These are phyloP conservation scores for Leishmania lainsoni DNA, from an alignment of 208 protist genomes.

Conservation along the genomic window DNA sequence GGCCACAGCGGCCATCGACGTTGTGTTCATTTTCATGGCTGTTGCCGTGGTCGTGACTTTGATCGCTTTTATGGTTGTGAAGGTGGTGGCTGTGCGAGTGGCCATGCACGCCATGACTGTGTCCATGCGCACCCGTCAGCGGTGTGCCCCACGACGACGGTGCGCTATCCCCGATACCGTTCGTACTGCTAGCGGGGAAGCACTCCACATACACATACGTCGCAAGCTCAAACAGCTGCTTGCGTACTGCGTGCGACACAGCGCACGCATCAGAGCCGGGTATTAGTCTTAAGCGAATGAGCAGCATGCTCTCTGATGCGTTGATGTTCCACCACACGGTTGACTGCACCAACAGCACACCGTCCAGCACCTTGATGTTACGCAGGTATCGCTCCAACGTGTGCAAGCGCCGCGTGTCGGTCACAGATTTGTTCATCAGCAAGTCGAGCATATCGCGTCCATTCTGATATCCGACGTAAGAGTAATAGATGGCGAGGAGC, in stretches of 20 bases:
- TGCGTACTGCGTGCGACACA: conserved; percentile 37
- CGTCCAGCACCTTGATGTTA: conserved; percentile 41
- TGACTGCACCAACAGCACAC: conserved; percentile 63
- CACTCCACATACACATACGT: conserved; percentile 70
- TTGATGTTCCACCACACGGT: conserved; percentile 54
- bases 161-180: conserved; percentile 9
- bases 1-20: neutral
- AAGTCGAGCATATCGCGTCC: conserved; percentile 47
- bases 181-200: conserved; percentile 24
- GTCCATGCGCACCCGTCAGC: neutral
- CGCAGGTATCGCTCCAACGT: conserved; percentile 50
- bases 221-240: conserved; percentile 40
- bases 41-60: neutral
- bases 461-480: conserved; percentile 23
- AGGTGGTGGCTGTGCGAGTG: conserved; percentile 26
- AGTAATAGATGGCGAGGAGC: conserved; percentile 35
- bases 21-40: conserved; percentile 5
- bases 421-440: conserved; percentile 67
- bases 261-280: conserved; percentile 41
- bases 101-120: neutral
- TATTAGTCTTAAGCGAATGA: conserved; percentile 53
- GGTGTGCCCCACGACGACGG: conserved; percentile 1
- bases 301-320: conserved; percentile 48
- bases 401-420: conserved; percentile 17
- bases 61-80: neutral